Base-by-base conservation (phyloP, 73 alveolate genomes). In the Paramecium pentaurelia region DNA sequence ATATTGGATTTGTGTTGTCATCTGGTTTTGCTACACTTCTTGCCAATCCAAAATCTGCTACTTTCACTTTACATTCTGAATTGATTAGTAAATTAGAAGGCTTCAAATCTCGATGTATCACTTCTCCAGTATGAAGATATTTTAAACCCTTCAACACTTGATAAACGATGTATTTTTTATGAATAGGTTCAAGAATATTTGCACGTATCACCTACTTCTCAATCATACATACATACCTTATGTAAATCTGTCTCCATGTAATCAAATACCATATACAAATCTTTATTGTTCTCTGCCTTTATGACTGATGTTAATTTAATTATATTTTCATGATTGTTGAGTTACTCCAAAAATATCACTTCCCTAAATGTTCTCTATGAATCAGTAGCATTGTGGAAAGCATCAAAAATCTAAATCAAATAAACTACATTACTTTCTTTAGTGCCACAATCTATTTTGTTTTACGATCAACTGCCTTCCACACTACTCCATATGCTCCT, bases 401-500 rank as follows among this genome's bases (percentile, higher is more conserved):
- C 98, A 47, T 95, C 95, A 18, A 92, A 95, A 16, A 97, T 94
- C 86, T 97, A 32, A 9, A 18, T 54, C 22, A 2, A 58, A 92
- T 34, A n/a, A 45, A 37, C 12, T 2, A 1, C 38, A 93, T 86
- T 73, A 90, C 97, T 85, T 96, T 97, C 96, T 97, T 97, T 34
- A 97, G 93, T 42, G 99, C 99, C 49, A 97, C 98, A 75, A 96
- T 96, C 71, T 85, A 77, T n/a, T 94, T 95, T 9, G 93, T 92
- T 84, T 96, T 95, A 36, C 92, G 94, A 93, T 97, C 98, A 20
- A 93, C 88, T 27, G 97, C 99, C 68, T 95, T 86, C 86, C 96
- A 95, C 40, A 96, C 99, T 8, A 96, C 97, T 32, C 99, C 99
- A 51, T 95, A 95, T 22, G 98, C 98, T 25, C 98, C 98, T 28